Percentiles rank a stretch among this genome's conserved stretches.
phyloP scores from a whole-genome alignment of 495 filamentous ascomycete species.

The Talaromyces trachyspermus region DNA sequence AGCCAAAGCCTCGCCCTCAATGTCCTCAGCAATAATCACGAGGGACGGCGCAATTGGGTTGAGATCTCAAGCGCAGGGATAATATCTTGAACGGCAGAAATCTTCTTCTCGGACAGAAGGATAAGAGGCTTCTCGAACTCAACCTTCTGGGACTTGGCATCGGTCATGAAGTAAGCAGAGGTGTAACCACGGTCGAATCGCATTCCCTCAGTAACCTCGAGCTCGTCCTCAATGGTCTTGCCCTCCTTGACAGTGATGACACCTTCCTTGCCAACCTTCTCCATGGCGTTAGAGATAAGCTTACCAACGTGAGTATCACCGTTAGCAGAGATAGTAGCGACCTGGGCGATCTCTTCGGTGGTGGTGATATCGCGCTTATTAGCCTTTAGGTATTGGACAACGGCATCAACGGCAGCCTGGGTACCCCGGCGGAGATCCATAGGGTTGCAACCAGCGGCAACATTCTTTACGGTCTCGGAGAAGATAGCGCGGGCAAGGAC shows the following conservation, averaged over 20 bases:
- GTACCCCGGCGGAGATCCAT: slow-evolving; percentile 97
- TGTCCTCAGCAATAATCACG: slow-evolving; percentile 98
- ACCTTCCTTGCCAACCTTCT: slow-evolving; percentile 99
- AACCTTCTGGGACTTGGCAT: slow-evolving; percentile 95
- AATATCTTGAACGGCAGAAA: slow-evolving; percentile 96
- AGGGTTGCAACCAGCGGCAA: slow-evolving; percentile 97
- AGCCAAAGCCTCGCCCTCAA: slow-evolving; percentile 95
- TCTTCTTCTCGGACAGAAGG: slow-evolving; percentile 99
- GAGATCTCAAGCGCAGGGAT: slow-evolving; percentile 96
- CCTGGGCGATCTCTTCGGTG: slow-evolving; percentile 93
- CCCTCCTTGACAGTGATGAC: slow-evolving; percentile 99
- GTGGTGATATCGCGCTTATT: slow-evolving; percentile 98
- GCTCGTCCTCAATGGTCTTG: slow-evolving; percentile 95
- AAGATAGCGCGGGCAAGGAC: slow-evolving; percentile 97
- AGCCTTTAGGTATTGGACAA: slow-evolving; percentile 84
- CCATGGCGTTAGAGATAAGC: slow-evolving; percentile 96
- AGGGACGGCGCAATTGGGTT: slow-evolving; percentile 92
- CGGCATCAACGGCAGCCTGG: slow-evolving; percentile 90
- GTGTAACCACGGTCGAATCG: slow-evolving; percentile 98
- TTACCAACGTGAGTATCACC: slow-evolving; percentile 93
- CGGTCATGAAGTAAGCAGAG: slow-evolving; percentile 99
- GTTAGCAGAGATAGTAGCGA: slow-evolving; percentile 96
- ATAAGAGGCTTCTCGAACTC: slow-evolving; percentile 99
- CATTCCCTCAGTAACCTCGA: slow-evolving; percentile 99
- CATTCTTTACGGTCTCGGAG: slow-evolving; percentile 99